Evolutionary conservation across 148 eudicot genomes (phyloP).

Genomic region (Cornus kousa): DNA sequence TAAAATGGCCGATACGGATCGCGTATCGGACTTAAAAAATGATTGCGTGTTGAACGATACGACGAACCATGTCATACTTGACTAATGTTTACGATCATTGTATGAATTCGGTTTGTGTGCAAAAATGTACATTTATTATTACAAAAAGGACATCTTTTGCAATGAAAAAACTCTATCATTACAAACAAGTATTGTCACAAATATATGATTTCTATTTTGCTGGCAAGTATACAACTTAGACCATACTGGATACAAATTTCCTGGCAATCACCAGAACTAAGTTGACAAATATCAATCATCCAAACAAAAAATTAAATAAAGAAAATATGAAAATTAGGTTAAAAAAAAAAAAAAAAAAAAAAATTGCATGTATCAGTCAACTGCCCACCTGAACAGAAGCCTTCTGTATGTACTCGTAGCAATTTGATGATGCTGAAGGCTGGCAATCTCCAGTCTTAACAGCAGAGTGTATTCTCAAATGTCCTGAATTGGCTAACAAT

Average conservation of each 20-base stretch:
- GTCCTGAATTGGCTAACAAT: slow-evolving; percentile 1
- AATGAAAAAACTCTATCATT: too few relatives aligned
- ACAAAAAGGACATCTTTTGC: too few relatives aligned
- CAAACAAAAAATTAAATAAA: slow-evolving; percentile 1
- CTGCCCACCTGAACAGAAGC: slow-evolving; percentile 10
- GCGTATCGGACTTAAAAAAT: too few relatives aligned
- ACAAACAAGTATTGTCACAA: not conserved
- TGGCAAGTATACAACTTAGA: slow-evolving; percentile 20
- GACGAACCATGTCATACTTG: too few relatives aligned
- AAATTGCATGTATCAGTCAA: slow-evolving; percentile 11
- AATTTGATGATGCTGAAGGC: slow-evolving; percentile 5
- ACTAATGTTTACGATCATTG: too few relatives aligned
- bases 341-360: too few relatives aligned
- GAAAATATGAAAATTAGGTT: slow-evolving; percentile 12
- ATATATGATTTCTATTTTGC: slow-evolving; percentile 9
- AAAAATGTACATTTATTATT: too few relatives aligned
- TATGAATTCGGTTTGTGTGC: too few relatives aligned
- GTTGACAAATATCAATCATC: slow-evolving; percentile 12
- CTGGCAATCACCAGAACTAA: slow-evolving; percentile 7
- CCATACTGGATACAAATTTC: slow-evolving; percentile 5
- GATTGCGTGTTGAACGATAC: too few relatives aligned
- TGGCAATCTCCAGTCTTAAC: slow-evolving; percentile 2
- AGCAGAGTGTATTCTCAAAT: slow-evolving; percentile 2
- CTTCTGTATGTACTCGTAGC: not conserved
- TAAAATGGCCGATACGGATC: too few relatives aligned